A percentile compares a stretch with the other conserved stretches of the same genome.
Conservation (phyloP, 768 basidiomycete species). For the Boletus huronensis region DNA sequence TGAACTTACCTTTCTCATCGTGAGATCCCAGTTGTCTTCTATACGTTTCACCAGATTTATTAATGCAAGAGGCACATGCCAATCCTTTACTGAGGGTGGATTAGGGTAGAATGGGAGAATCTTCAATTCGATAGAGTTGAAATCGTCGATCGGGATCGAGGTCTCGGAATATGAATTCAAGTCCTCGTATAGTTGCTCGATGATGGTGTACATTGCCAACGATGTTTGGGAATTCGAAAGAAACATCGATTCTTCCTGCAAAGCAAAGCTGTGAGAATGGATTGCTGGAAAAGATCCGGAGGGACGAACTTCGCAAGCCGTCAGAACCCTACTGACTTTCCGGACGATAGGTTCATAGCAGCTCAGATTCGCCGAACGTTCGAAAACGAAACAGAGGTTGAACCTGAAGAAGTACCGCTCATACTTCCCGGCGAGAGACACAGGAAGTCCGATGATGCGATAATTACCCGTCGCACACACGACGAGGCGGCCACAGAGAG, state of each 20-base stretch:
- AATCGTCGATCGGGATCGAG: slow-evolving; percentile 83
- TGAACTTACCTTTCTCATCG: slow-evolving; percentile 74
- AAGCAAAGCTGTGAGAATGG: slow-evolving; percentile 2
- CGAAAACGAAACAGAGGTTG: slow-evolving; percentile 96
- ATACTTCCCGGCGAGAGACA: slow-evolving; percentile 73
- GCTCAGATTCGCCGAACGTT: slow-evolving; percentile 83
- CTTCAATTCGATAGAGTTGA: slow-evolving; percentile 93
- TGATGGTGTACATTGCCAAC: slow-evolving; percentile 69
- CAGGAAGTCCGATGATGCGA: slow-evolving; percentile 90
- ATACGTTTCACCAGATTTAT: slow-evolving; percentile 77
- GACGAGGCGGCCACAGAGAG: slow-evolving; percentile 84
- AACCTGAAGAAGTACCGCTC: slow-evolving; percentile 86
- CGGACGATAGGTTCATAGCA: slow-evolving; percentile 96
- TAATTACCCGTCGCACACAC: slow-evolving; percentile 78
- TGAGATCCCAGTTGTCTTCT: slow-evolving; percentile 95
- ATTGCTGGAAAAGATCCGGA: neutral
- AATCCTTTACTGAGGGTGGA: slow-evolving; percentile 83
- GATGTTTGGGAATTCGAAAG: slow-evolving; percentile 72
- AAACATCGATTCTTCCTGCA: slow-evolving; percentile 83
- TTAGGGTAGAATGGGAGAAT: slow-evolving; percentile 97
- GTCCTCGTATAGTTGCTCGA: slow-evolving; percentile 96
- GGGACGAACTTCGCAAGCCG: slow-evolving; percentile 76
- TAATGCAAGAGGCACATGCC: slow-evolving; percentile 92
- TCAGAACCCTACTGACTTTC: slow-evolving; percentile 88
- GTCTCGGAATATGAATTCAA: slow-evolving; percentile 97